Conservation (phyloP, 2,329 filamentous ascomycete species). For the Mycosphaerella sp. region DNA sequence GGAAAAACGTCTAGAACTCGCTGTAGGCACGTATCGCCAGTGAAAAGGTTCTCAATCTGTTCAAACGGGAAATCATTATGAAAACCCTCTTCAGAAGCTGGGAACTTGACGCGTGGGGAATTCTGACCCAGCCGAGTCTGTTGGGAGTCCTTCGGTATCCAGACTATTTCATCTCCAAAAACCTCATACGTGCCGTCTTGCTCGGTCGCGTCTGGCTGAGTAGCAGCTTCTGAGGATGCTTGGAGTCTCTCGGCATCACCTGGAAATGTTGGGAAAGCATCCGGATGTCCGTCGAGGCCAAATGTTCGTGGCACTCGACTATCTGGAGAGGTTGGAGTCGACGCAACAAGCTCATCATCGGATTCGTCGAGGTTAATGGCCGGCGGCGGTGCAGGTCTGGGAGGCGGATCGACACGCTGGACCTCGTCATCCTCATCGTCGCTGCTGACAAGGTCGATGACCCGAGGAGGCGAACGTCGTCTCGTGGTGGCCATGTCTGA, state of each 20-base stretch:
- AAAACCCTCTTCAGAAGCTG: neutral
- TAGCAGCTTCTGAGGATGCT: neutral
- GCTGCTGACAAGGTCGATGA: slow-evolving; percentile 25
- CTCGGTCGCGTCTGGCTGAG: neutral
- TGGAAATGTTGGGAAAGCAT: neutral
- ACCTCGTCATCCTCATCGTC: slow-evolving; percentile 20
- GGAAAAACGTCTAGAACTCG: slow-evolving; percentile 32
- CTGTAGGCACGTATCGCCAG: slow-evolving; percentile 25
- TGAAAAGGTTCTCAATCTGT: slow-evolving; percentile 8
- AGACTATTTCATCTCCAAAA: slow-evolving; percentile 15
- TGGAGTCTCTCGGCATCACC: neutral
- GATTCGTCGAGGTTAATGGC: neutral
- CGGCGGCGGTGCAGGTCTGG: neutral
- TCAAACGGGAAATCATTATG: slow-evolving; percentile 3
- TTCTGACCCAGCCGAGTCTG: neutral
- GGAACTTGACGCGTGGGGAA: neutral
- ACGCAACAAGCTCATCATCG: neutral
- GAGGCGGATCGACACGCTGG: neutral
- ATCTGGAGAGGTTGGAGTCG: neutral
- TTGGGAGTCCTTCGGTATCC: slow-evolving; percentile 24
- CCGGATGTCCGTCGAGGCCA: no score
- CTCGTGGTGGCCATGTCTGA: slow-evolving; percentile 1
- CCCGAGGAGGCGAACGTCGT: slow-evolving; percentile 4
- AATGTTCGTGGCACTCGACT: no score
- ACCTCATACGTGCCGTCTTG: neutral